A percentile compares a stretch with the other conserved stretches of the same genome.
Conservation (phyloP, 169 alveolate genomes). For the Plasmodium adleri region DNA sequence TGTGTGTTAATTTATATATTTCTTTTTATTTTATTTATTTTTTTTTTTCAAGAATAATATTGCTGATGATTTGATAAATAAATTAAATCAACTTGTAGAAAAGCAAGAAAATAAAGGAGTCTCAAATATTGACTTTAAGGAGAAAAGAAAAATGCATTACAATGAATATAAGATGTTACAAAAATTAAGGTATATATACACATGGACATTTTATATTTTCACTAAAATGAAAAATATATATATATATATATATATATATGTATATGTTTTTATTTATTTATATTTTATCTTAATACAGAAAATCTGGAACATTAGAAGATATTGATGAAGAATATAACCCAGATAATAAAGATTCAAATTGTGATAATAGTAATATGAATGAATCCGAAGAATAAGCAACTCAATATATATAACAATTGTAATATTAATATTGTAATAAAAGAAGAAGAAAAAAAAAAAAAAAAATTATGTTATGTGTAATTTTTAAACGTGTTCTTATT, state of each 20-base stretch:
- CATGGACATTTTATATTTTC: not conserved
- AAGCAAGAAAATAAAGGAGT: constrained; percentile 61
- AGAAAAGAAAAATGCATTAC: constrained; percentile 71
- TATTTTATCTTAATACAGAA: constrained; percentile 33
- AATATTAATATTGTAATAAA: not conserved
- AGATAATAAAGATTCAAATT: constrained; percentile 56
- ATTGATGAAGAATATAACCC: constrained; percentile 49
- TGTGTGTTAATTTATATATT: not conserved
- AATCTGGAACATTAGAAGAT: constrained; percentile 72
- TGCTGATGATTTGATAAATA: constrained; percentile 64
- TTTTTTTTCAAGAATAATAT: constrained; percentile 25
- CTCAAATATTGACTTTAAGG: constrained; percentile 70
- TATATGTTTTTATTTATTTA: not conserved
- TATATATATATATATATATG: not conserved
- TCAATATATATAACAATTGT: not conserved
- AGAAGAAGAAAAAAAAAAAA: too few relatives aligned
- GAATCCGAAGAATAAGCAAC: constrained; percentile 43
- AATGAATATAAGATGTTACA: constrained; percentile 75
- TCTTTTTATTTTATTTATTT: not conserved
- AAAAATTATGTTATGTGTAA: too few relatives aligned
- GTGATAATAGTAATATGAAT: constrained; percentile 10
- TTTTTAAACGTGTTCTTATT: not conserved
- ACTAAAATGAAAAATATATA: not conserved
- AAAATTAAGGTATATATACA: constrained; percentile 40
- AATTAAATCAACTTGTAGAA: constrained; percentile 72